Base-by-base conservation (phyloP, 306 rosid species). In the Prinsepia uniflora region DNA sequence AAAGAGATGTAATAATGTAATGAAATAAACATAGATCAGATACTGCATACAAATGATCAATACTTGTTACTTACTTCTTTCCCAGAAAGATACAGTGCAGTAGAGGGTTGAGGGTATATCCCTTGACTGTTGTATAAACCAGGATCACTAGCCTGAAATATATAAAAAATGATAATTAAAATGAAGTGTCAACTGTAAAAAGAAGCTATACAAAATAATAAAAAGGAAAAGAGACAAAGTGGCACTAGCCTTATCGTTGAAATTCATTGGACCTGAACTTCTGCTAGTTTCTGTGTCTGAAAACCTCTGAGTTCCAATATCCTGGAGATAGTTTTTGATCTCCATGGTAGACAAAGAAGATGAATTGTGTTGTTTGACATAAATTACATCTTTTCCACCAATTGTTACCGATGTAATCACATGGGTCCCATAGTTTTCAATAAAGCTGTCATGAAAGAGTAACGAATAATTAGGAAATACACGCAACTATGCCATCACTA, bases 361-460 rank as follows among this genome's bases (percentile, higher is more conserved):
- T 65, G 87, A 74, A 55, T 80, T 82, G 82, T 87, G 96, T 75
- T 92, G 98, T 82, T 87, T 92, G 43, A 89, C 87, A 64, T 82
- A 92, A 71, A 92, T 87, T 63, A 89, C 87, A 83, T 92, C 98
- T 81, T 92, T 87, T 58, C 98, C 96, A 24, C 98, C 96, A 73
- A 92, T 89, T 19, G 98, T 92, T 75, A 92, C 75, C 39, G 98
- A 92, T 43, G 85, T 83, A 65, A 92, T 87, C 9, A 92, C 83
- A 80, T 92, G 96, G 3, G 98, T 92, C 77, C 98, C 98, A 75
- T 86, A 92, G 72, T 77, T 89, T 75, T 92, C 96, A 52, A 92
- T 89, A 68, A 92, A 92, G 94, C 98, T 92, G 85, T 72, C 76
- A 71, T 52, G 53, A 60, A 73, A 82, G 68, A 52, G 72, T 24